Percentiles rank a stretch among this genome's conserved stretches.
phyloP scores from a whole-genome alignment of 2,329 filamentous ascomycete genomes.

The Xylariaceae sp. region DNA sequence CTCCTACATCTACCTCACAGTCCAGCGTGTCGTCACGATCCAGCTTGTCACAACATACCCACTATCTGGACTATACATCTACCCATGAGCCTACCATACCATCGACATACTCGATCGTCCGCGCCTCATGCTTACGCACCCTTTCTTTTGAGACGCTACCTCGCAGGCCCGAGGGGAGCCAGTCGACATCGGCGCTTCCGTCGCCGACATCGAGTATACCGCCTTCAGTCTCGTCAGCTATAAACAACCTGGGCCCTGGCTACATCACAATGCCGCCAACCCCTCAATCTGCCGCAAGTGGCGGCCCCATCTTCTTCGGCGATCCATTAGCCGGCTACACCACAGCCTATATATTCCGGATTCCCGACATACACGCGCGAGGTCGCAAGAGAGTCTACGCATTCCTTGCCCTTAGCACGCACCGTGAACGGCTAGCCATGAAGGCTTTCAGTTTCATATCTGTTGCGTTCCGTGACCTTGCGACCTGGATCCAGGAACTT shows the following conservation, averaged over 20 bases:
- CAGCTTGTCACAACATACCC: constrained; percentile 51
- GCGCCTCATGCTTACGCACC: constrained; percentile 62
- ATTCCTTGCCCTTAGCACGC: constrained; percentile 61
- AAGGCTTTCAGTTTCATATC: constrained; percentile 62
- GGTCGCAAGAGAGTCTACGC: constrained; percentile 68
- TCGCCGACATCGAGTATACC: constrained; percentile 34
- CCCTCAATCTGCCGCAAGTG: constrained; percentile 49
- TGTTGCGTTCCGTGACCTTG: constrained; percentile 59
- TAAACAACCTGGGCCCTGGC: constrained; percentile 34
- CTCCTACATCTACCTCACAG: constrained; percentile 46
- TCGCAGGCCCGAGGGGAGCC: constrained; percentile 43
- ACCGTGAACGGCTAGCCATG: constrained; percentile 62
- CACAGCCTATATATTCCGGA: constrained; percentile 67
- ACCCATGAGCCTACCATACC: constrained; percentile 61
- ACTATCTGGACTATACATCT: constrained; percentile 65
- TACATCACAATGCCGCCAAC: constrained; percentile 52
- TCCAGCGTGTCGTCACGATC: constrained; percentile 52
- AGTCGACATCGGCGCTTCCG: constrained; percentile 26
- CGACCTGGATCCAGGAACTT: constrained; percentile 61
- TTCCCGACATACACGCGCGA: constrained; percentile 63
- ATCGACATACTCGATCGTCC: constrained; percentile 62
- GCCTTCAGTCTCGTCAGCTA: constrained; percentile 37
- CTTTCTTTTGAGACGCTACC: constrained; percentile 65
- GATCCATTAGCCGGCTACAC: constrained; percentile 63
- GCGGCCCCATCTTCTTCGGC: constrained; percentile 66